Evolutionary conservation across 768 basidiomycete species (phyloP).

Genomic region (Lentinula aciculospora): DNA sequence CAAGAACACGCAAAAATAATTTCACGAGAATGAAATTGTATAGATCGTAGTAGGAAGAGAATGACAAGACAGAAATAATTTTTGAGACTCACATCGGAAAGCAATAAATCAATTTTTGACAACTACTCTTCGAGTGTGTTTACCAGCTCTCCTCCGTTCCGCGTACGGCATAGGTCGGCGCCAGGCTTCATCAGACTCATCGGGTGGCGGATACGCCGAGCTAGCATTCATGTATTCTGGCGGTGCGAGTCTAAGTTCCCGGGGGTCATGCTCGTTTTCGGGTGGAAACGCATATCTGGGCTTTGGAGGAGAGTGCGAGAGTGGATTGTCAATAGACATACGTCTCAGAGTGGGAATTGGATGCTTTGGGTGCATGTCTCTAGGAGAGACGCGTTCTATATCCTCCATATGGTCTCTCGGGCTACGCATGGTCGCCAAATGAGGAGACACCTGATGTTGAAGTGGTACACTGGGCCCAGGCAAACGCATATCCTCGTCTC

Average conservation of each 20-base stretch:
- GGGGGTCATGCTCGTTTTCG: neutral
- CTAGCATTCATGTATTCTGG: neutral
- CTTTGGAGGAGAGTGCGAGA: neutral
- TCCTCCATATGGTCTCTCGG: slow-evolving; percentile 1
- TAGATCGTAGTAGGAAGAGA: neutral
- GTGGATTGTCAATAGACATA: neutral
- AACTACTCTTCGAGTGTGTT: slow-evolving; percentile 72
- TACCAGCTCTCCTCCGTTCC: slow-evolving; percentile 72
- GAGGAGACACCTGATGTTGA: neutral
- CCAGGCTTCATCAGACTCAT: slow-evolving; percentile 69
- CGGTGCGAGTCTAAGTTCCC: neutral
- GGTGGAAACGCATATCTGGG: neutral
- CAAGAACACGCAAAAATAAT: neutral
- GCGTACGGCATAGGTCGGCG: slow-evolving; percentile 65
- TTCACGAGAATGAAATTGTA: neutral
- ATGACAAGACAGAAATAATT: neutral
- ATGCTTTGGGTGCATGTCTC: neutral
- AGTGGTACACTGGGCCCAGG: slow-evolving; percentile 9
- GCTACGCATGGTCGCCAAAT: neutral
- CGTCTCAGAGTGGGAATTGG: neutral
- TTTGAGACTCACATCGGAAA: neutral
- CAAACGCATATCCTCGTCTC: slow-evolving; percentile 16
- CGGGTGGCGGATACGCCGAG: slow-evolving; percentile 13
- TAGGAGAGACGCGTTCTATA: neutral
- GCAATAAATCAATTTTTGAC: slow-evolving; percentile 34